Base-by-base conservation (phyloP, 768 basidiomycete species). In the Suillus spraguei region DNA sequence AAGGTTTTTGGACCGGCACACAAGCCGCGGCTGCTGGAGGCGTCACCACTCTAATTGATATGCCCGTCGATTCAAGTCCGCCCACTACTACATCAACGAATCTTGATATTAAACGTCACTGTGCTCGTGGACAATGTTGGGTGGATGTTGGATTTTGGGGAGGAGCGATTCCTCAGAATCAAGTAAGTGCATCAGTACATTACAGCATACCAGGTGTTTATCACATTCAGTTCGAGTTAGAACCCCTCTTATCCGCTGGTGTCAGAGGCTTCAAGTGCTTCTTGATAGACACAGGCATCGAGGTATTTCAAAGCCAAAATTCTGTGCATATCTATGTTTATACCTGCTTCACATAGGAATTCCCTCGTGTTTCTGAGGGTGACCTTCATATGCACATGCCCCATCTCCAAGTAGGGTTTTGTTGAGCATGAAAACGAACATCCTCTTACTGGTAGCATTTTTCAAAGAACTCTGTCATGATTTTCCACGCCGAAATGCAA, bases 221-320 rank as follows among this genome's bases (percentile, higher is more conserved):
- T 42, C 14, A 58, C 53, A 11, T 47, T 46, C 64, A 96, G 94
- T 72, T 75, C 46, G 83, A 96, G 68, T 83, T 99, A 50, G 82
- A 80, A 62, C 87, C 90, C n/a, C 80, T 99, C 52, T 78, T 96
- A 20, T 73, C 83, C 36, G 85, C 85, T 38, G 97, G 97, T 6
- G 91, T 97, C 36, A 92, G 90, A 77, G 97, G 97, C 0, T 98
- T 98, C 83, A 98, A 99, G 74, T 97, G 95, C 73, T 99, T 98
- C 76, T 78, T 98, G 67, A 95, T 96, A 64, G 90, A 97, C 66
- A 97, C 94, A 70, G 97, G 96, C 33, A 96, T 99, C 16, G 91
- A 97, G 65, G 96, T 95, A 70, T 32, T 32, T 52, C 4, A 58
- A 32, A 62, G 44, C 36, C 39, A 38, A 55, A 20, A n/a, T 50